Evolutionary conservation across 2,329 filamentous ascomycete species (phyloP), one percentile per base, ranked within the genome.

Genomic region (Verticillium nubilum): DNA sequence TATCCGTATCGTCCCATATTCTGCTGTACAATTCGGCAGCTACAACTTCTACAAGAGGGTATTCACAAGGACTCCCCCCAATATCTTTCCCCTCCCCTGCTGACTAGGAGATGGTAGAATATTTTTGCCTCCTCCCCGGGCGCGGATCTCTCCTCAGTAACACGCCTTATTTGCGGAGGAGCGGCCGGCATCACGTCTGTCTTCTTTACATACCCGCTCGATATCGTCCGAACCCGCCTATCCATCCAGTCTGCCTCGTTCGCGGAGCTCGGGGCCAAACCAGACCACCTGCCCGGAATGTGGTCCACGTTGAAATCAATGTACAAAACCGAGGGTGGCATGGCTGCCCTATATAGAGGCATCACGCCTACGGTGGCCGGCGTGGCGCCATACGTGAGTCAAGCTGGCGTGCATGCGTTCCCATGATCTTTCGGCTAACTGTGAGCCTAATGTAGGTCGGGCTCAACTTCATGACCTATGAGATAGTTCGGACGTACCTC

Each of bases 231-330:
- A 62, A 99, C 95, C 25, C 88, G 95, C 47, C 80, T 99, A 55
- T 98, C 94, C 7, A 97, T 99, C 83, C 95, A 99, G 73, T 93
- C 92, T 3, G 95, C 95, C n/a, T 97, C 94, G 5, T 98, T 99
- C 73, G 85, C 89, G 26, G 88, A 86, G 62, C 82, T 98, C 15
- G 84, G 86, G 57, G 75, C 80, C 57, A 82, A 79, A 69, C 81
- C 85, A 35, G 79, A 81, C 42, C 87, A 90, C 70, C 77, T 97
- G 25, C 94, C 93, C 0, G 95, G 95, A 57, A 98, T 99, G 95
- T 97, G 91, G 85, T 80, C 82, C 59, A 95, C 93, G 0, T 80
- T 98, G 81, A 72, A 78, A 1, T 75, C 78, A 62, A 98, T 99
- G 90, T 97, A 97, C 78, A 91, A 85, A 73, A 91, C 86, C 4